Evolutionary conservation across 2,329 filamentous ascomycete genomes (phyloP), one percentile per base, ranked within the genome.

Genomic region (Aquanectria penicillioides): DNA sequence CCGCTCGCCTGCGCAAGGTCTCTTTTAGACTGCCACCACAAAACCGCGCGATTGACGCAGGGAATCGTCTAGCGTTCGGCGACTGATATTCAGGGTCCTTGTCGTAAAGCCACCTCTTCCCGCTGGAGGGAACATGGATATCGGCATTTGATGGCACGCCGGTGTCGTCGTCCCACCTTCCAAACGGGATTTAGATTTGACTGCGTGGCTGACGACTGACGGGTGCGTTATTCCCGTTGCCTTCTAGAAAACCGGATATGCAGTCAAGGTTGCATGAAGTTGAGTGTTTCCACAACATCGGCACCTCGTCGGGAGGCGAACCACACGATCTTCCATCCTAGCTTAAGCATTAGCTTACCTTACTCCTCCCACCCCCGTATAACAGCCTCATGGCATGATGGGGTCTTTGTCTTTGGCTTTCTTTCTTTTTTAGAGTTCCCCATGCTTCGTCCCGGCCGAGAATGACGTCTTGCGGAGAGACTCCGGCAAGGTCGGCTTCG

Each of bases 221-320:
- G 22, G 31, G 55, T 37, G 57, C 25, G 37, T 60, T 50, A 57
- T 62, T 60, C 57, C 38, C 37, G 57, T 17, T 11, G 17, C 25
- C 25, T 63, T 61, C 61, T 55, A 61, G 61, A 63, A 63, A 37
- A 29, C 18, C 28, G 48, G 22, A 41, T 34, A 18, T 31, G 25
- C 49, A 54, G 47, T 43, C 37, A 47, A 55, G 29, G 48, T 33
- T 61, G 36, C 46, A 52, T 26, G 53, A 61, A 8, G 38, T 25
- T 17, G 48, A 50, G 36, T 36, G 17, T 49, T 57, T 52, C 51
- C 50, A 60, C 57, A 20, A 26, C 22, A 26, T 20, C 22, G 13
- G 20, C 41, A 46, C 33, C 22, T 59, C 34, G n/a, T 26, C 15
- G 18, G 20, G 25, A 54, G 34, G 33, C 40, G 41, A 62, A 48